Conservation (phyloP, 768 basidiomycete genomes). For the Kwoniella sp. region DNA sequence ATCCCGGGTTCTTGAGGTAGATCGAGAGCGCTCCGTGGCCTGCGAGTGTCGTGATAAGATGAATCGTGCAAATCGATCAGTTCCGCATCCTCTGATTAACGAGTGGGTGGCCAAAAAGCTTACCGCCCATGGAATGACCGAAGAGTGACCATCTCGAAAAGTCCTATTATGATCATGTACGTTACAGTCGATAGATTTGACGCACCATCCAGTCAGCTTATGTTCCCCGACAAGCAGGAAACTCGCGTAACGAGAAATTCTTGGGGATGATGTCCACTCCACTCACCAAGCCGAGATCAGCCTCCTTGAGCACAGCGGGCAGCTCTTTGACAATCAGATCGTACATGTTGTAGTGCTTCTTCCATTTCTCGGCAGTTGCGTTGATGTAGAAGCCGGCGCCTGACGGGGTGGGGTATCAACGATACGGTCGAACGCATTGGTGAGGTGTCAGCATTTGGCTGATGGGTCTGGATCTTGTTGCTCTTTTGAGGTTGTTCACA, state of each 20-base stretch:
- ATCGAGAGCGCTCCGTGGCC: constrained; percentile 92
- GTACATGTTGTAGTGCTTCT: constrained; percentile 77
- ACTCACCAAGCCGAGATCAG: constrained; percentile 76
- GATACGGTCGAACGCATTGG: no score
- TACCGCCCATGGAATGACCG: constrained; percentile 84
- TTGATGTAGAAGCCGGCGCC: constrained; percentile 97
- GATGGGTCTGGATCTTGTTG: no score
- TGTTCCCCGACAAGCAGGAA: no score
- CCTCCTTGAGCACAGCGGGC: constrained; percentile 72
- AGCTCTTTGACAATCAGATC: constrained; percentile 81
- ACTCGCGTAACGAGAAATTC: no score
- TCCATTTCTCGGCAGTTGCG: constrained; percentile 67
- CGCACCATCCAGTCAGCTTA: neutral
- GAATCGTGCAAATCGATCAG: no score
- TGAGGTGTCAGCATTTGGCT: constrained; percentile 4
- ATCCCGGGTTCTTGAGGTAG: constrained; percentile 74
- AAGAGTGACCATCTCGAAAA: constrained; percentile 80
- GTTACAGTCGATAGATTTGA: no score
- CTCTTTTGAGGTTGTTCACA: no score
- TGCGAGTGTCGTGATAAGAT: no score
- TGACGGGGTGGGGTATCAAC: no score
- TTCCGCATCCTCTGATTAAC: no score
- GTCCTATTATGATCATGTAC: no score
- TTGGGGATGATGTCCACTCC: neutral
- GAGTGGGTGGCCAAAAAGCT: constrained; percentile 4